Percentiles rank a stretch among this genome's conserved stretches.
Evolutionary conservation across 768 basidiomycete species (phyloP).

Genomic region (Strobilomyces dryophilus): DNA sequence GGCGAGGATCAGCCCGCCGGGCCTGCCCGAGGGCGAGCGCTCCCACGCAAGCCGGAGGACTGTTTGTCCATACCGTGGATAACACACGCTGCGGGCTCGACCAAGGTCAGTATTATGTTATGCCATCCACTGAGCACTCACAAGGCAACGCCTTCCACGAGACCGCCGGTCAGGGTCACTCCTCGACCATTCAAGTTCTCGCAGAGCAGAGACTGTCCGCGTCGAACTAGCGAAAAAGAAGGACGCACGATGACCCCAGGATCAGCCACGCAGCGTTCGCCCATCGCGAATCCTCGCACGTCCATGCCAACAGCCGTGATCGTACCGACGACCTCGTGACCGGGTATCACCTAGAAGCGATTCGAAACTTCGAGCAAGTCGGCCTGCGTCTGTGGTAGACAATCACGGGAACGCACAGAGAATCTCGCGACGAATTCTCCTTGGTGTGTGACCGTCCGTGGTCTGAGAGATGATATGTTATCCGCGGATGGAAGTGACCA

Average conservation of each 20-base stretch:
- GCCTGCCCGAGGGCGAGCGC: constrained; percentile 78
- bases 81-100: constrained; percentile 85
- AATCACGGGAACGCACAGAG: constrained; percentile 28
- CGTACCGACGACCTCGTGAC: constrained; percentile 66
- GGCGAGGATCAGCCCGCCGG: constrained; percentile 84
- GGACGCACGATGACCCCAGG: constrained; percentile 56
- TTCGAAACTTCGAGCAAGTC: neutral
- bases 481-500: constrained; percentile 1
- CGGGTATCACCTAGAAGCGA: constrained; percentile 52
- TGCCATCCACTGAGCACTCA: constrained; percentile 35
- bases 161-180: constrained; percentile 75
- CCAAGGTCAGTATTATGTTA: too few species aligned
- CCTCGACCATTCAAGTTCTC: constrained; percentile 78
- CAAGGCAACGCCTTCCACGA: constrained; percentile 74
- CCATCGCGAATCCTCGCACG: constrained; percentile 64
- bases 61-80: constrained; percentile 85
- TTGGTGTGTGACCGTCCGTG: constrained; percentile 50
- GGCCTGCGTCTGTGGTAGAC: neutral
- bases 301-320: constrained; percentile 71
- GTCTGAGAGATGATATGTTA: neutral
- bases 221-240: constrained; percentile 7
- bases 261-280: constrained; percentile 82
- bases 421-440: constrained; percentile 60
- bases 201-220: constrained; percentile 72
- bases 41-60: constrained; percentile 72